These are phyloP conservation scores for Sechiopsis laciniata DNA, from an alignment of 306 rosid genomes.

Conservation along the genomic window DNA sequence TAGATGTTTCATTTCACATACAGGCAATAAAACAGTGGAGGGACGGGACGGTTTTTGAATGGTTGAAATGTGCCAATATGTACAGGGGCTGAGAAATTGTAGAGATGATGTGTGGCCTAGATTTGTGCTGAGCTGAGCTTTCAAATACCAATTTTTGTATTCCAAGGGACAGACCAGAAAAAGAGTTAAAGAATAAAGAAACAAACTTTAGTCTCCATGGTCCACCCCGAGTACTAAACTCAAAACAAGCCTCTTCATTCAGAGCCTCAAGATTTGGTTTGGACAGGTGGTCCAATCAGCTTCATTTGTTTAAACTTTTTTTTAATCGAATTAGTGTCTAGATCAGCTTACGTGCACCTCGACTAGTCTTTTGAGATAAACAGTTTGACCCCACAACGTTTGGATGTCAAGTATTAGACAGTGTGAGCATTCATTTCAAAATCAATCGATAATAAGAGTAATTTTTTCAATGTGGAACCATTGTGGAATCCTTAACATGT, in stretches of 20 bases:
- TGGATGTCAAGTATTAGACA: too few species aligned
- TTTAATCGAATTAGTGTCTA: too few species aligned
- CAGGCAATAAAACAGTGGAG: conserved; percentile 1
- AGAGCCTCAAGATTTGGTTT: conserved; percentile 11
- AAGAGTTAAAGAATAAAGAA: conserved; percentile 7
- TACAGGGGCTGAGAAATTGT: not conserved
- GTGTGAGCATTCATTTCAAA: too few species aligned
- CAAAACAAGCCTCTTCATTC: conserved; percentile 7
- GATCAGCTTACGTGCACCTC: not conserved
- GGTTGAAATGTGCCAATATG: conserved; percentile 7
- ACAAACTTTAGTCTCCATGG: conserved; percentile 18
- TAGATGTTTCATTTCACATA: too few species aligned
- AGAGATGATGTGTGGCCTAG: not conserved
- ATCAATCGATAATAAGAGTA: too few species aligned
- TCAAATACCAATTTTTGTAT: not conserved
- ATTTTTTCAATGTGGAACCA: too few species aligned
- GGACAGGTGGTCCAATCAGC: not conserved
- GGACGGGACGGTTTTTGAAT: not conserved
- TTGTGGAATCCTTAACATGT: too few species aligned
- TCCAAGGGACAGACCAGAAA: conserved; percentile 15
- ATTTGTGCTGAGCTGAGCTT: conserved; percentile 14
- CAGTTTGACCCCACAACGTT: too few species aligned
- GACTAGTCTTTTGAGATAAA: not conserved
- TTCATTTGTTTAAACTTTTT: too few species aligned
- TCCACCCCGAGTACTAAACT: conserved; percentile 17